Conservation (phyloP, 2,329 filamentous ascomycete genomes). For the Davidsoniella australis region DNA sequence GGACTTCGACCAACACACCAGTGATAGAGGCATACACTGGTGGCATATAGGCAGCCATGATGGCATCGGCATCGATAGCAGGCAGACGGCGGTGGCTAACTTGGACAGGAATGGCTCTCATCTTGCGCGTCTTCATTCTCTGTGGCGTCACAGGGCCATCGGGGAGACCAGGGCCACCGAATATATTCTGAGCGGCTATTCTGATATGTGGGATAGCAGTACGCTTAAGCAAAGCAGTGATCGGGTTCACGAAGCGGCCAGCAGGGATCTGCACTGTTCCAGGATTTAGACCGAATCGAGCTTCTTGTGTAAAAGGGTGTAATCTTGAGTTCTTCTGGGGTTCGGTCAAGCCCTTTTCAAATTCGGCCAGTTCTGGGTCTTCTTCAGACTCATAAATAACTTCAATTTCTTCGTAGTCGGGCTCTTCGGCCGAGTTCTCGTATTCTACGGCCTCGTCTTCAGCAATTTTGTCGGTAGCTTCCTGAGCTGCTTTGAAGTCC, state of each 20-base stretch:
- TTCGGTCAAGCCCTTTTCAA: slow-evolving; percentile 16
- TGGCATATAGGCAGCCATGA: slow-evolving; percentile 51
- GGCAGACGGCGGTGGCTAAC: slow-evolving; percentile 50
- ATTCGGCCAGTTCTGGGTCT: slow-evolving; percentile 14
- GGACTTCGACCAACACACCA: slow-evolving; percentile 53
- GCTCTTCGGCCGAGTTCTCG: slow-evolving; percentile 15
- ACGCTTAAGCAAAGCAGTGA: slow-evolving; percentile 48
- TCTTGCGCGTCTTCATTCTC: slow-evolving; percentile 36
- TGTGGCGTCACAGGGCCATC: slow-evolving; percentile 56
- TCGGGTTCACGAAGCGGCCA: slow-evolving; percentile 50
- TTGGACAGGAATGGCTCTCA: slow-evolving; percentile 47
- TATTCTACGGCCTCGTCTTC: slow-evolving; percentile 22
- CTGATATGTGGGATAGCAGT: slow-evolving; percentile 59
- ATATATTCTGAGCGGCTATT: slow-evolving; percentile 51
- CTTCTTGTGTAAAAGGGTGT: slow-evolving; percentile 58
- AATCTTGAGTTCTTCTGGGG: slow-evolving; percentile 28
- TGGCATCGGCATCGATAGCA: slow-evolving; percentile 59
- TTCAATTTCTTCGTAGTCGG: slow-evolving; percentile 20
- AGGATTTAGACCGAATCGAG: slow-evolving; percentile 58
- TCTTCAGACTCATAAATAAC: slow-evolving; percentile 21
- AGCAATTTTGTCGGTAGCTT: slow-evolving; percentile 18
- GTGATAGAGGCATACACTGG: slow-evolving; percentile 52
- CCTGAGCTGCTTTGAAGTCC: slow-evolving; percentile 34
- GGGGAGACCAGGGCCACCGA: slow-evolving; percentile 63
- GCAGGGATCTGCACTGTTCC: slow-evolving; percentile 60